Percentiles rank a stretch among this genome's conserved stretches.
These are phyloP conservation scores for Venturia effusa DNA, from an alignment of 2,329 filamentous ascomycete species.

Conservation along the genomic window DNA sequence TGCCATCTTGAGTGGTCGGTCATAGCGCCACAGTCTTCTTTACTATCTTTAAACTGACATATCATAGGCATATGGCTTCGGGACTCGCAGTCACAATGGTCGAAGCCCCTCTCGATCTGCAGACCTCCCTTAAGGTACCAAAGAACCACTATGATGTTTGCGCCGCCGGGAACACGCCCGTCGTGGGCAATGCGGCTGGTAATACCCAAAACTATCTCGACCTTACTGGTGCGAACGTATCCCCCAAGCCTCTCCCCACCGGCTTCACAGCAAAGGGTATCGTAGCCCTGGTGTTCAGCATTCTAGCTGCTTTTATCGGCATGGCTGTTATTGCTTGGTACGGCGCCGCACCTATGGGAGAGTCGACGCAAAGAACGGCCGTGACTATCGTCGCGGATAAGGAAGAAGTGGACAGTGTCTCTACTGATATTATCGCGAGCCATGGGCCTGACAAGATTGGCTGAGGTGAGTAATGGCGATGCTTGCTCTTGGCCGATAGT, in stretches of 20 bases:
- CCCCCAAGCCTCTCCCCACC: conserved; percentile 46
- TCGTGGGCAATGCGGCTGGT: conserved; percentile 61
- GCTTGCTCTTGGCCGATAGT: not conserved
- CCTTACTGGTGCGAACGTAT: conserved; percentile 48
- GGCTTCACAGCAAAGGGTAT: conserved; percentile 65
- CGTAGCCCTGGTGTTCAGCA: conserved; percentile 64
- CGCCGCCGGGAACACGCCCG: conserved; percentile 38
- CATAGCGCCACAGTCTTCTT: not conserved
- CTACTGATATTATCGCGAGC: not conserved
- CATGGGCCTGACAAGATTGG: not conserved
- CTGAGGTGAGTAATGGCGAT: not conserved
- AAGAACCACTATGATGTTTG: conserved; percentile 51
- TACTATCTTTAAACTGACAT: conserved; percentile 5
- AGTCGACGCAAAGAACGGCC: not conserved
- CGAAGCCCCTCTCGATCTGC: conserved; percentile 45
- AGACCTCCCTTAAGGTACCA: conserved; percentile 50
- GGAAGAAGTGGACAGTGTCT: not conserved
- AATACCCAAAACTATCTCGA: conserved; percentile 56
- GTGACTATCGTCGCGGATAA: not conserved
- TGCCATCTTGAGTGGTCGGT: conserved; percentile 17
- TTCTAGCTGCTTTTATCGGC: conserved; percentile 56
- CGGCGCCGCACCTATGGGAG: conserved; percentile 30
- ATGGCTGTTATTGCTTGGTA: conserved; percentile 59
- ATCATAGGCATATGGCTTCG: conserved; percentile 36
- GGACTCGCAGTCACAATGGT: conserved; percentile 42